Percentiles rank a stretch among this genome's conserved stretches.
These are phyloP conservation scores for Fennellomyces sp. DNA, from an alignment of 371 early-diverging fungal genomes.

Conservation along the genomic window DNA sequence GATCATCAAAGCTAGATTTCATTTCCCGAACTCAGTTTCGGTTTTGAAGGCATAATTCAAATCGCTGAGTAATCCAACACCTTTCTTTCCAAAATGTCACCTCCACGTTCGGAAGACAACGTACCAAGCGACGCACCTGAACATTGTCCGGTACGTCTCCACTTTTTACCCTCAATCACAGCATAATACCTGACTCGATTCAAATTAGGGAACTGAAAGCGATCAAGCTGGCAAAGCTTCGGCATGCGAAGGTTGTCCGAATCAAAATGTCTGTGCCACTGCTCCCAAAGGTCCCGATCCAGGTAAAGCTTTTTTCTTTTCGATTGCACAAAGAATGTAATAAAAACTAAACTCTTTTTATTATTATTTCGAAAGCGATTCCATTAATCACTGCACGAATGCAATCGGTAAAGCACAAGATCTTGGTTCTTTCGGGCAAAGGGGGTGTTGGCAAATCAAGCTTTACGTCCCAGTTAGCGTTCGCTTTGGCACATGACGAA, in stretches of 20 bases:
- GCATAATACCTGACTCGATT: background rate
- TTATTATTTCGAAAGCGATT: conserved; percentile 51
- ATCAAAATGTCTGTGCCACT: conserved; percentile 90
- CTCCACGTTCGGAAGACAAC: conserved; percentile 20
- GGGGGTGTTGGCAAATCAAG: conserved; percentile 99
- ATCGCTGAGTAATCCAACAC: too few species aligned
- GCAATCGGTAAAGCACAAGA: conserved; percentile 70
- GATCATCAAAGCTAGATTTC: too few species aligned
- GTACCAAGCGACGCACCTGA: conserved; percentile 23
- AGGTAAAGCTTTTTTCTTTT: conserved; percentile 35
- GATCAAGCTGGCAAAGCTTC: conserved; percentile 91
- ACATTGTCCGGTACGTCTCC: conserved; percentile 26
- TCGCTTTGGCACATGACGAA: conserved; percentile 72
- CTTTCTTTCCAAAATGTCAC: too few species aligned
- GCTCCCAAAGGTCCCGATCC: conserved; percentile 96
- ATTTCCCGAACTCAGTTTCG: too few species aligned
- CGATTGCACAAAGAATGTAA: conserved; percentile 1
- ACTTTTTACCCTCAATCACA: background rate
- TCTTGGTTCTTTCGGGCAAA: conserved; percentile 98
- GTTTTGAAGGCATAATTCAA: too few species aligned
- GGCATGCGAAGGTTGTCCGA: conserved; percentile 98
- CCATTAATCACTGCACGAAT: conserved; percentile 75
- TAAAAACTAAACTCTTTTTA: background rate
- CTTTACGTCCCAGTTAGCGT: conserved; percentile 80
- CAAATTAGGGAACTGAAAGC: conserved; percentile 77